Evolutionary conservation across 2,329 filamentous ascomycete genomes (phyloP).

Genomic region (Alternaria sp.): DNA sequence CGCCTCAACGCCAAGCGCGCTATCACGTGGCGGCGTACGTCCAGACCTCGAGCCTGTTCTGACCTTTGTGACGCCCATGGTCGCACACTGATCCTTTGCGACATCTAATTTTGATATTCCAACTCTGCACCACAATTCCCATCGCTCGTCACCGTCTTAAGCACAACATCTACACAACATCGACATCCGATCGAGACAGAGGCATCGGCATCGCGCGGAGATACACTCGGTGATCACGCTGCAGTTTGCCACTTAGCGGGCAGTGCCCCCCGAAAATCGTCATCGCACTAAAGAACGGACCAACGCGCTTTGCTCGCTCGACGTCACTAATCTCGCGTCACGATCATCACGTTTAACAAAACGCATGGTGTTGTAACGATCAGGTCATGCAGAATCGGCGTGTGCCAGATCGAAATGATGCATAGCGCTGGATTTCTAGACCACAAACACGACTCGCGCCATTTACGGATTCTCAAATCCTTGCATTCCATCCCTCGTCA

Average conservation of each 20-base stretch:
- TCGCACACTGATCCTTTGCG: not conserved
- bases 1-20: constrained; percentile 16
- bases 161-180: not conserved
- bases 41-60: constrained; percentile 3
- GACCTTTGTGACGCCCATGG: constrained; percentile 4
- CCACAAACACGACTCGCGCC: not conserved
- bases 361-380: not conserved
- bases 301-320: not conserved
- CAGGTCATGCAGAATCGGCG: not conserved
- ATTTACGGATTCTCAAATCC: not conserved
- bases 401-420: not conserved
- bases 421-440: not conserved
- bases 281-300: constrained; percentile 9
- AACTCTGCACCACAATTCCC: not conserved
- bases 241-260: constrained; percentile 12
- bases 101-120: not conserved
- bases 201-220: constrained; percentile 3
- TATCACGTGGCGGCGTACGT: constrained; percentile 12
- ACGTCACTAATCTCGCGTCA: constrained; percentile 3
- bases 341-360: not conserved
- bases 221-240: constrained; percentile 5
- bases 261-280: constrained; percentile 4
- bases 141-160: not conserved
- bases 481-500: too few species aligned
- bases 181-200: not conserved